Conservation (phyloP, 2,329 filamentous ascomycete species). For the Aspergillus glaucus region DNA sequence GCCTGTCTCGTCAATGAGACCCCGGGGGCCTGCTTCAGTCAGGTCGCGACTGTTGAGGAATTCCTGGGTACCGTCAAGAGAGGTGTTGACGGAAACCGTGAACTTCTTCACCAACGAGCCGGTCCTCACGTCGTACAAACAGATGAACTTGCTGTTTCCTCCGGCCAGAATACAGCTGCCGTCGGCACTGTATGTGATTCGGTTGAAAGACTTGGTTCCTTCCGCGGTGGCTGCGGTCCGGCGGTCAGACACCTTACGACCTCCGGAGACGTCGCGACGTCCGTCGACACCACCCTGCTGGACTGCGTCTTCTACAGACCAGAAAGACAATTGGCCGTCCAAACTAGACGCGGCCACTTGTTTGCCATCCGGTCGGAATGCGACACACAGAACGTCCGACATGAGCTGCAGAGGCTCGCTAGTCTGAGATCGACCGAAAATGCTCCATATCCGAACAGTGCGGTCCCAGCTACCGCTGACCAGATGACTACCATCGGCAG, state of each 20-base stretch:
- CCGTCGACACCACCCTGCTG: conserved; percentile 84
- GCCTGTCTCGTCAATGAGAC: conserved; percentile 78
- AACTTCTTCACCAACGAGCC: conserved; percentile 91
- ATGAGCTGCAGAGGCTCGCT: conserved; percentile 90
- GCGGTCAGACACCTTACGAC: conserved; percentile 79
- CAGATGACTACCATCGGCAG: conserved; percentile 74
- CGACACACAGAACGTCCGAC: conserved; percentile 80
- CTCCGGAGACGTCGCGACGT: conserved; percentile 85
- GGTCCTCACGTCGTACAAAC: conserved; percentile 88
- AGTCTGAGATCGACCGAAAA: conserved; percentile 89
- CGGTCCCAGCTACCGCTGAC: conserved; percentile 95
- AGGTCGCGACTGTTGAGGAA: conserved; percentile 89
- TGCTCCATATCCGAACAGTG: conserved; percentile 91
- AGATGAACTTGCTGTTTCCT: conserved; percentile 98
- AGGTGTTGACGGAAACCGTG: conserved; percentile 93
- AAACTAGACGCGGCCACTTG: conserved; percentile 89
- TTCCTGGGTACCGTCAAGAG: conserved; percentile 90
- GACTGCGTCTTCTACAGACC: conserved; percentile 80
- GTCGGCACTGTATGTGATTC: conserved; percentile 85
- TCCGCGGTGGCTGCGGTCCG: conserved; percentile 84
- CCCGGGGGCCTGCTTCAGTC: conserved; percentile 81
- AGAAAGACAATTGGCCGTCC: conserved; percentile 91
- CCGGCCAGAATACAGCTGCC: conserved; percentile 83
- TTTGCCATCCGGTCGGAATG: conserved; percentile 81
- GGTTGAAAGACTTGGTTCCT: conserved; percentile 83